Conservation (phyloP, 2,329 filamentous ascomycete species). For the Pezicula radicicola region DNA sequence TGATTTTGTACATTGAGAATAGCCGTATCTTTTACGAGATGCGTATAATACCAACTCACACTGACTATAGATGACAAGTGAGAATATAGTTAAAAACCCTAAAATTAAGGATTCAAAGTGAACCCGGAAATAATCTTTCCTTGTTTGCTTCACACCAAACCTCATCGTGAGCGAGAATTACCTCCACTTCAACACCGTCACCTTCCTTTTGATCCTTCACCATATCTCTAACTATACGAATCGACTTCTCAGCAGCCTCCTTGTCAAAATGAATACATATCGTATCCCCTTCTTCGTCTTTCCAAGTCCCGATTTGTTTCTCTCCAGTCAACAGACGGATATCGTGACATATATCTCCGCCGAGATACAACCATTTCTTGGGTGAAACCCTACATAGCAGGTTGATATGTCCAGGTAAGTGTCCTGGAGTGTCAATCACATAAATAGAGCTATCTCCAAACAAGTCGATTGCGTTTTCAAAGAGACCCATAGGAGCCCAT, state of each 20-base stretch:
- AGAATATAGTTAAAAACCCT: no score
- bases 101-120: background rate
- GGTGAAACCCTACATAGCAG: slow-evolving; percentile 38
- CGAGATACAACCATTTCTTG: slow-evolving; percentile 43
- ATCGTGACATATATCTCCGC: slow-evolving; percentile 53
- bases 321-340: slow-evolving; percentile 46
- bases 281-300: slow-evolving; percentile 38
- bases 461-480: slow-evolving; percentile 43
- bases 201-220: slow-evolving; percentile 19
- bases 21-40: no score
- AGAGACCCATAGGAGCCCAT: slow-evolving; percentile 41
- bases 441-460: slow-evolving; percentile 43
- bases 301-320: slow-evolving; percentile 47
- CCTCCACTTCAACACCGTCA: slow-evolving; percentile 36
- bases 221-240: slow-evolving; percentile 37
- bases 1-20: no score
- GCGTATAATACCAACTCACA: no score
- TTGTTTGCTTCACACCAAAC: slow-evolving; percentile 40
- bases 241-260: slow-evolving; percentile 37
- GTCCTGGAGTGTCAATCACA: slow-evolving; percentile 47
- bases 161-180: slow-evolving; percentile 48
- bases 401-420: slow-evolving; percentile 49
- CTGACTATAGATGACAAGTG: no score
- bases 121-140: slow-evolving; percentile 24
- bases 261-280: slow-evolving; percentile 50